Evolutionary conservation across 2,329 filamentous ascomycete species (phyloP).

Genomic region (Plenodomus tracheiphilus): DNA sequence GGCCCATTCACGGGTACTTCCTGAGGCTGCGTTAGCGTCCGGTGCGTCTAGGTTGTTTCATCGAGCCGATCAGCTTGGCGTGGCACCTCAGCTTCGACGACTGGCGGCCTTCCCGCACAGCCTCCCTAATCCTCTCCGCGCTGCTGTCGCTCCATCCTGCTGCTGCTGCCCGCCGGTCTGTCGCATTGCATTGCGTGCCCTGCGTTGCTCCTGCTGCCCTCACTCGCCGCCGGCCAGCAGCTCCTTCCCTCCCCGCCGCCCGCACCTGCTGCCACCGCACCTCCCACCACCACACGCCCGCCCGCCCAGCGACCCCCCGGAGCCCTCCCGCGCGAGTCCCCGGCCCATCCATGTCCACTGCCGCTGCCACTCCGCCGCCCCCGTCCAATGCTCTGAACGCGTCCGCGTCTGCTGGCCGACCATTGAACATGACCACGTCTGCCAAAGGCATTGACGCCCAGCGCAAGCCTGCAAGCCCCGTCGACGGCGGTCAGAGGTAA

Average conservation of each 20-base stretch:
- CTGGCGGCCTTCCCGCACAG: conserved; percentile 25
- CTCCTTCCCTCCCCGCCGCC: conserved; percentile 18
- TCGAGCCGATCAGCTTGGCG: conserved; percentile 26
- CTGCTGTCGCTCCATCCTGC: conserved; percentile 26
- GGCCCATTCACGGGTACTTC: conserved; percentile 10
- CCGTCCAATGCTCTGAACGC: conserved; percentile 41
- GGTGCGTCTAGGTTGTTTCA: conserved; percentile 23
- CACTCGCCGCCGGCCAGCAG: conserved; percentile 4
- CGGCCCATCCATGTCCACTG: conserved; percentile 39
- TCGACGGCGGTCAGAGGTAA: conserved; percentile 60
- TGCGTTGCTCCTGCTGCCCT: conserved; percentile 24
- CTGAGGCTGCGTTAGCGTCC: conserved; percentile 23
- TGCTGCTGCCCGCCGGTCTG: conserved; percentile 9
- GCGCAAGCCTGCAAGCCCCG: conserved; percentile 60
- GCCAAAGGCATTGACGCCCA: conserved; percentile 56
- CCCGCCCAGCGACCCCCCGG: conserved; percentile 9
- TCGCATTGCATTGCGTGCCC: conserved; percentile 34
- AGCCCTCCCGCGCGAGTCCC: conserved; percentile 15
- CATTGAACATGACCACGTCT: conserved; percentile 55
- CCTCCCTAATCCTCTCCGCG: conserved; percentile 19
- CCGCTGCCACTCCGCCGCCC: conserved; percentile 33
- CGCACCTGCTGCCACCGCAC: conserved; percentile 17
- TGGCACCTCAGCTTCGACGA: conserved; percentile 19
- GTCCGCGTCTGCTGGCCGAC: conserved; percentile 43
- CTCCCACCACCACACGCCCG: neutral